Evolutionary conservation across 768 basidiomycete species (phyloP).

Genomic region (Naganishia antarctica): DNA sequence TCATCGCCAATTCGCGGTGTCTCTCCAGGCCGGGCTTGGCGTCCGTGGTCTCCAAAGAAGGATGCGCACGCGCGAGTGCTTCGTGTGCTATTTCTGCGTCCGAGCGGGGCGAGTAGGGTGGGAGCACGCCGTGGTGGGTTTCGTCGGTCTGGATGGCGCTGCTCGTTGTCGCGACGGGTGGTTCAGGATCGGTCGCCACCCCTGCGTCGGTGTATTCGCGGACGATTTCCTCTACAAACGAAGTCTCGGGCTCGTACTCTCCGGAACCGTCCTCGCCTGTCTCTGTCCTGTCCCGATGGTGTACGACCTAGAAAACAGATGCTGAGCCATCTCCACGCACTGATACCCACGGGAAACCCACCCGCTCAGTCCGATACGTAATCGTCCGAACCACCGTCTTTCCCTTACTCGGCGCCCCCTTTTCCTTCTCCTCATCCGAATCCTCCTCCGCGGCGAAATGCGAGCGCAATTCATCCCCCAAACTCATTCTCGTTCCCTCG

Average conservation of each 20-base stretch:
- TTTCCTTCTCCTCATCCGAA: slow-evolving; percentile 8
- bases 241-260: slow-evolving; percentile 4
- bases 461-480: slow-evolving; percentile 7
- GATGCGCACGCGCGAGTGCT: slow-evolving; percentile 3
- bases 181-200: slow-evolving; percentile 3
- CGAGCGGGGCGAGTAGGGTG: slow-evolving; percentile 10
- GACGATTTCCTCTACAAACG: slow-evolving; percentile 7
- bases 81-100: background rate
- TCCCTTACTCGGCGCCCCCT: background rate
- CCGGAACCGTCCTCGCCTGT: background rate
- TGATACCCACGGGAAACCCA: background rate
- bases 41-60: background rate
- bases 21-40: background rate
- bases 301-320: background rate
- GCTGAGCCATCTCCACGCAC: background rate
- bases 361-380: slow-evolving; percentile 7
- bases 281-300: background rate
- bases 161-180: background rate
- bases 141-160: slow-evolving; percentile 10
- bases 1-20: slow-evolving; percentile 1
- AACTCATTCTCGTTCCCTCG: background rate
- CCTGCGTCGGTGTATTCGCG: slow-evolving; percentile 8
- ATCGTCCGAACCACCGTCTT: slow-evolving; percentile 17
- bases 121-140: slow-evolving; percentile 10
- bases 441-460: background rate